A percentile compares a stretch with the other conserved stretches of the same genome.
These are phyloP conservation scores for Globisporangium mamillatum DNA, from an alignment of 352 stramenopile species.

Conservation along the genomic window DNA sequence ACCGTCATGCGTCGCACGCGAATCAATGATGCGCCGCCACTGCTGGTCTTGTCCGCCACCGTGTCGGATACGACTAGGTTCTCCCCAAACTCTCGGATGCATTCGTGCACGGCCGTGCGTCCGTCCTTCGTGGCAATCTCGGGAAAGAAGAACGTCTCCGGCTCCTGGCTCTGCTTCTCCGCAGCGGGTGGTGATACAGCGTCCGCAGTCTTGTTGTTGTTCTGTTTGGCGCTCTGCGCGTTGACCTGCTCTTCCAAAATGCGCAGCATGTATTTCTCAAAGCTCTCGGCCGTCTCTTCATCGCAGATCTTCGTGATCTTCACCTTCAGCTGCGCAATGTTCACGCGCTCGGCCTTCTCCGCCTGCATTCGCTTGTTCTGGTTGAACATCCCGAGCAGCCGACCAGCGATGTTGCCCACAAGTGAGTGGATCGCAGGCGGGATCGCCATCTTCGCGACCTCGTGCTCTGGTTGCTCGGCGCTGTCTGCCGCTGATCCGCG, in stretches of 20 bases:
- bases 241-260: constrained; percentile 30
- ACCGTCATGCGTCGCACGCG: constrained; percentile 83
- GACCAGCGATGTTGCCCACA: constrained; percentile 55
- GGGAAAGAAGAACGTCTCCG: constrained; percentile 58
- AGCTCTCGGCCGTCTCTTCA: constrained; percentile 29
- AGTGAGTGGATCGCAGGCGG: constrained; percentile 38
- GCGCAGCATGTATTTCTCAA: constrained; percentile 44
- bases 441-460: constrained; percentile 26
- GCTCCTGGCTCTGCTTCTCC: background rate
- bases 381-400: constrained; percentile 65
- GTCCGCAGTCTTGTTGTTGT: constrained; percentile 6
- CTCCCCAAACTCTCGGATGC: constrained; percentile 67
- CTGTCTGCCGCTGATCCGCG: constrained; percentile 7
- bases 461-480: constrained; percentile 19
- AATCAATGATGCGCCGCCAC: constrained; percentile 48
- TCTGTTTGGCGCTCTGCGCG: constrained; percentile 18
- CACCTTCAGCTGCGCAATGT: constrained; percentile 41
- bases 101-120: constrained; percentile 83
- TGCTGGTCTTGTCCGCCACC: constrained; percentile 48
- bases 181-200: too few relatives aligned
- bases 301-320: constrained; percentile 48
- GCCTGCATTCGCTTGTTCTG: constrained; percentile 45
- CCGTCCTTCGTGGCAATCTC: constrained; percentile 80
- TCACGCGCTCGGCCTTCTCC: constrained; percentile 33
- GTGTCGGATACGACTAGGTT: constrained; percentile 83